Evolutionary conservation across 2,329 filamentous ascomycete species (phyloP), one percentile per base, ranked within the genome.

Genomic region (Ramularia endophylla): DNA sequence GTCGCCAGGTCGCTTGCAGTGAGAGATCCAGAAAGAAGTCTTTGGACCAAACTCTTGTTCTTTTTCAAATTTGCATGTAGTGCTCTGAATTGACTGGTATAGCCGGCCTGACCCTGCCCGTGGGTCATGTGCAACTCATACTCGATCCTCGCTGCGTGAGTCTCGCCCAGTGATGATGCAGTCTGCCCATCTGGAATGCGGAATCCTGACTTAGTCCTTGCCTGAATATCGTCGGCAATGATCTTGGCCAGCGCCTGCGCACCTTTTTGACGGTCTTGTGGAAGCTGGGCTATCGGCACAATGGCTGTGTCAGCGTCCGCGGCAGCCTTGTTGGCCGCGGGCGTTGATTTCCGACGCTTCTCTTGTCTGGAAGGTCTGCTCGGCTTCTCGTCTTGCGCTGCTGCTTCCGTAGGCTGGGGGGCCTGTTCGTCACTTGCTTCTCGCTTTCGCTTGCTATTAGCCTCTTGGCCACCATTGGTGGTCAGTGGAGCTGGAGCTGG

Each of bases 61-160:
- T 81, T 83, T 73, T 94, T 95, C 46, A 95, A 72, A 66, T 97
- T 97, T 66, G 86, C 85, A 36, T 80, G 71, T 52, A 98, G 77
- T 32, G 83, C 80, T 49, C 87, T 81, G 54, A 88, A 76, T 64
- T 95, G 78, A 40, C 65, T 60, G 50, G 67, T 71, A 66, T 82
- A 84, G 25, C 70, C 64, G 13, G 49, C 39, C 46, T 71, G 64
- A 52, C 69, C 72, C 4, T 75, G 71, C 37, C 75, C 73, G 43
- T 71, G 70, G 54, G 72, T 72, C 52, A 73, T 66, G 60, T 75
- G 74, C 44, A 80, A 67, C 46, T 77, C 73, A 55, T 87, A 79
- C 67, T 95, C 89, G 47, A 97, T 83, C 50, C 87, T 77, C 18
- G 95, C 68, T 11, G 85, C 85, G 33, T 89, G 74, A 16, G 75